Percentiles rank a stretch among this genome's conserved stretches.
Evolutionary conservation across 2,329 filamentous ascomycete genomes (phyloP).

Genomic region (Chalara sp.): DNA sequence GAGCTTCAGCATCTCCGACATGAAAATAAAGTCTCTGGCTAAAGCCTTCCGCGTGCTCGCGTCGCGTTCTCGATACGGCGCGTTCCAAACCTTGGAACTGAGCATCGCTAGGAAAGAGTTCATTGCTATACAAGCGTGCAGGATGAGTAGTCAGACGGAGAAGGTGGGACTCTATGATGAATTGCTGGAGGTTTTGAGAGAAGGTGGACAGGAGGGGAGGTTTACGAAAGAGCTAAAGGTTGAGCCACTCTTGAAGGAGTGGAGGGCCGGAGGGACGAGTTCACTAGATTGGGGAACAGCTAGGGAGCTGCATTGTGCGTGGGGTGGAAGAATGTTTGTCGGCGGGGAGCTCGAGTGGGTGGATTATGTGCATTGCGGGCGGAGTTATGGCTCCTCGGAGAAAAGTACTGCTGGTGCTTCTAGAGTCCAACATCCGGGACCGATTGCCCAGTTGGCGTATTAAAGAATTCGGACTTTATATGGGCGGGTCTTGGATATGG

Average conservation of each 20-base stretch:
- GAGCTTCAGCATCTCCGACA: background rate
- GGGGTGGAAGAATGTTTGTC: constrained; percentile 2
- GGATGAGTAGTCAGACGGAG: background rate
- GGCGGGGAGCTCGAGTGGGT: background rate
- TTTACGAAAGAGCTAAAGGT: background rate
- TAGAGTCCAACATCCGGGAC: too few relatives aligned
- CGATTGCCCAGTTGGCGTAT: too few relatives aligned
- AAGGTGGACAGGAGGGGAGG: background rate
- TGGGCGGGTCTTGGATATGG: too few relatives aligned
- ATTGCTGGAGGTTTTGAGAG: constrained; percentile 1
- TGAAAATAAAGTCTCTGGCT: background rate
- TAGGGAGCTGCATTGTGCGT: constrained; percentile 1
- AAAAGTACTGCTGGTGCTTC: too few relatives aligned
- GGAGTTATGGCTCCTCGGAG: background rate
- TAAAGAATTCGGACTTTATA: too few relatives aligned
- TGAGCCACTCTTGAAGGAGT: background rate
- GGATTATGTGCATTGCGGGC: background rate
- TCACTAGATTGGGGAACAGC: background rate
- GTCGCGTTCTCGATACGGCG: background rate
- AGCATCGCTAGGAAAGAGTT: background rate
- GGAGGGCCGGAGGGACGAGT: background rate
- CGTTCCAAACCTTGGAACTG: background rate
- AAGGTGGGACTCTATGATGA: background rate
- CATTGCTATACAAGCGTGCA: background rate
- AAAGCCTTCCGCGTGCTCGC: background rate